These are phyloP conservation scores for Hymenoscyphus fraxineus DNA, from an alignment of 2,329 filamentous ascomycete species.

Conservation along the genomic window DNA sequence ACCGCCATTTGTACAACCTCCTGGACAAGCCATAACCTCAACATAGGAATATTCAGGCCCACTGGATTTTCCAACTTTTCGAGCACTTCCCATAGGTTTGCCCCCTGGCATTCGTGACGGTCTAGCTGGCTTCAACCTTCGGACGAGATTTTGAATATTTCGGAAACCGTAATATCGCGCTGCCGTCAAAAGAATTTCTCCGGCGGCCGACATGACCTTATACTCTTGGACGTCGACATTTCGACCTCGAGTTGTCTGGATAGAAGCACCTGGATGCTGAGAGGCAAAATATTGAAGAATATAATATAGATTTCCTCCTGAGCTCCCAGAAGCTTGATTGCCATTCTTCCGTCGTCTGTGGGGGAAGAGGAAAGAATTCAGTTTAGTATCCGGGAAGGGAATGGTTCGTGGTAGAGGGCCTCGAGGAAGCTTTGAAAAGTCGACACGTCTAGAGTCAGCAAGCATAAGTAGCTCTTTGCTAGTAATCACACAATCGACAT, in stretches of 20 bases:
- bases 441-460: conserved; percentile 72
- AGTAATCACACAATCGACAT: conserved; percentile 97
- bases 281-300: conserved; percentile 73
- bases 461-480: conserved; percentile 91
- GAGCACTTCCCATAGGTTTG: conserved; percentile 54
- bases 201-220: conserved; percentile 54
- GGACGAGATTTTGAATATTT: conserved; percentile 96
- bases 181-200: conserved; percentile 66
- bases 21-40: conserved; percentile 98
- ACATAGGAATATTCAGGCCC: conserved; percentile 80
- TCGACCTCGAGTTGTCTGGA: conserved; percentile 70
- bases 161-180: conserved; percentile 96
- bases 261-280: conserved; percentile 65
- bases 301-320: conserved; percentile 84
- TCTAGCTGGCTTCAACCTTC: conserved; percentile 79
- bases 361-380: conserved; percentile 74
- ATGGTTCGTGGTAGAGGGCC: conserved; percentile 47
- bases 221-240: conserved; percentile 93
- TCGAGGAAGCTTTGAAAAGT: conserved; percentile 69
- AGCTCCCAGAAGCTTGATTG: conserved; percentile 65
- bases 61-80: conserved; percentile 48
- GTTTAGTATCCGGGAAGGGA: conserved; percentile 67
- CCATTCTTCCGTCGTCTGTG: conserved; percentile 40
- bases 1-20: conserved; percentile 97
- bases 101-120: conserved; percentile 77